Evolutionary conservation across 768 basidiomycete genomes (phyloP).

Genomic region (Amanita jacksonii): DNA sequence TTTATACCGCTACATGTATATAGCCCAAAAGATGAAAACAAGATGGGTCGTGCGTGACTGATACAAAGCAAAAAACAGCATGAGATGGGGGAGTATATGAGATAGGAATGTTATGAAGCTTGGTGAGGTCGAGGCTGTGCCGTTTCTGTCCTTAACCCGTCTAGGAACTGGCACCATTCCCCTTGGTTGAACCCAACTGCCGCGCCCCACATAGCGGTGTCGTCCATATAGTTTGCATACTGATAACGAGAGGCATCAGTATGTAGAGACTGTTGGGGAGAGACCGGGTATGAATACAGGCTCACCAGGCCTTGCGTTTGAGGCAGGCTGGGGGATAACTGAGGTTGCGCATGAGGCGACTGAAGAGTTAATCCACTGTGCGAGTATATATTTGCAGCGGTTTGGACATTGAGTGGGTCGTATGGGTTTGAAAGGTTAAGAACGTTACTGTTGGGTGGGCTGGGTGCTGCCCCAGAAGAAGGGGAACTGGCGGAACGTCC

Average conservation of each 20-base stretch:
- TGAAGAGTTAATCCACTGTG: conserved; percentile 9
- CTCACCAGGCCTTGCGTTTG: conserved; percentile 12
- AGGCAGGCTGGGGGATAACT: conserved; percentile 16
- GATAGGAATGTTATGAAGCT: conserved; percentile 19
- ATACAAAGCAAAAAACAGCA: conserved; percentile 12
- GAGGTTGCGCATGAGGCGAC: conserved; percentile 21
- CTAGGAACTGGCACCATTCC: conserved; percentile 60
- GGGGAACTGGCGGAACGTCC: conserved; percentile 43
- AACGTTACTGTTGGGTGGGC: conserved; percentile 35
- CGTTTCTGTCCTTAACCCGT: conserved; percentile 46
- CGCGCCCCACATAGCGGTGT: conserved; percentile 65
- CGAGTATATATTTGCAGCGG: conserved; percentile 1
- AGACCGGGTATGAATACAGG: conserved; percentile 15
- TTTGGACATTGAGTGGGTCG: conserved; percentile 17
- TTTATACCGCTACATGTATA: conserved; percentile 26
- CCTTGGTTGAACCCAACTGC: conserved; percentile 66
- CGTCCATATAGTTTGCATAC: conserved; percentile 49
- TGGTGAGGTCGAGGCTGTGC: conserved; percentile 25
- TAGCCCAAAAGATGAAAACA: conserved; percentile 12
- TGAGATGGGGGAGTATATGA: conserved; percentile 5
- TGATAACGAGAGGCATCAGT: conserved; percentile 29
- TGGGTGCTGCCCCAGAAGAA: conserved; percentile 48
- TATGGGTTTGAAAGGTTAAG: conserved; percentile 29
- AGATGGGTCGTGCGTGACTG: conserved; percentile 7
- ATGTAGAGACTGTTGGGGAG: conserved; percentile 25